Conservation (phyloP, 2,329 filamentous ascomycete species). For the Claviceps maximensis region DNA sequence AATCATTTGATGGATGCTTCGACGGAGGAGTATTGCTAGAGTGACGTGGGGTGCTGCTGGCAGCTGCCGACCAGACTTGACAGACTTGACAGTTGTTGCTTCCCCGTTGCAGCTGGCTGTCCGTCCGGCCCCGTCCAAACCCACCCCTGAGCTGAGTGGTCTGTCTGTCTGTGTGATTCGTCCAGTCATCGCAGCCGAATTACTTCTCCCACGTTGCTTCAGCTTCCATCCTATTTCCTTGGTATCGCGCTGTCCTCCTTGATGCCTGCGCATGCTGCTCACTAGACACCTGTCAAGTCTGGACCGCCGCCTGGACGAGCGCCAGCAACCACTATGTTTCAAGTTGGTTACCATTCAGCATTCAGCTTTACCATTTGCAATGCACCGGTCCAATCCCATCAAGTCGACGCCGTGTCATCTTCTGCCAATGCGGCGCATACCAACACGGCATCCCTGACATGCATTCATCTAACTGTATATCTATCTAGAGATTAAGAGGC, state of each 20-base stretch:
- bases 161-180: neutral
- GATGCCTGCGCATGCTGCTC: constrained; percentile 2
- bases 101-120: neutral
- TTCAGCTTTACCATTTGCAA: too few species aligned
- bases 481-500: constrained; percentile 54
- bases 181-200: neutral
- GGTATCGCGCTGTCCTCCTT: neutral
- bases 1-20: too few species aligned
- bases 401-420: neutral
- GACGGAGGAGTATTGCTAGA: too few species aligned
- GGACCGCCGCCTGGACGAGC: neutral
- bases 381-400: neutral
- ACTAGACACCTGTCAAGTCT: neutral
- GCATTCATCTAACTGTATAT: constrained; percentile 1
- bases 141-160: neutral
- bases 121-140: too few species aligned
- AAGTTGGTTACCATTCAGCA: constrained; percentile 13
- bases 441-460: neutral
- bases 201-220: neutral
- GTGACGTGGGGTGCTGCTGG: too few species aligned
- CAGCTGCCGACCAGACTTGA: too few species aligned
- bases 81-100: too few species aligned
- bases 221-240: neutral
- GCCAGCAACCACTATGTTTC: constrained; percentile 16
- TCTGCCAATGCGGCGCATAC: neutral